Percentiles rank a stretch among this genome's conserved stretches.
These are phyloP conservation scores for Adansonia digitata DNA, from an alignment of 345 rosid genomes.

Conservation along the genomic window DNA sequence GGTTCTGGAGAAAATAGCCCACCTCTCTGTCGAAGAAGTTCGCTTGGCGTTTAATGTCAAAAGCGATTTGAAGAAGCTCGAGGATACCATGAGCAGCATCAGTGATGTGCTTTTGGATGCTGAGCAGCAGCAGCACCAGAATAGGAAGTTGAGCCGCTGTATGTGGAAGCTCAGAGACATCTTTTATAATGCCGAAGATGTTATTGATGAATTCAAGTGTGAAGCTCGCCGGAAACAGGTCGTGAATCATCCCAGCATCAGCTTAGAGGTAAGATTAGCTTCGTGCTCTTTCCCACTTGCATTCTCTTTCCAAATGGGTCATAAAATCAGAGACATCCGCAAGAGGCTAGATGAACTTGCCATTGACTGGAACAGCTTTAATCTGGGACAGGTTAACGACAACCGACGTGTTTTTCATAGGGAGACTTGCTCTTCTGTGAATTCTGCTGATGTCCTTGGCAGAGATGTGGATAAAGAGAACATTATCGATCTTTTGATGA, in stretches of 20 bases:
- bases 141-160: no score
- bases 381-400: background rate
- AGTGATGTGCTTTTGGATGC: no score
- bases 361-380: background rate
- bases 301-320: background rate
- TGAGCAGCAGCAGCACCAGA: background rate
- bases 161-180: no score
- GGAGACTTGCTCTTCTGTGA: background rate
- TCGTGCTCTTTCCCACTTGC: background rate
- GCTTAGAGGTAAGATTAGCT: background rate
- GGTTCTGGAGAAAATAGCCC: no score
- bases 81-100: no score
- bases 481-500: background rate
- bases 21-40: no score
- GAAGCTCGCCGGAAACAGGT: background rate
- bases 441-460: background rate
- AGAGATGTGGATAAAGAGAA: background rate
- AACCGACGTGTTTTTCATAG: background rate
- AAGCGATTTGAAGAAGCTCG: no score
- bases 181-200: no score
- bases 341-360: background rate
- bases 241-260: background rate
- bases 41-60: no score
- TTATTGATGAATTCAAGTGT: background rate
- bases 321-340: background rate